Base-by-base conservation (phyloP, 257 asterid genomes). In the Capsicum rhomboideum region DNA sequence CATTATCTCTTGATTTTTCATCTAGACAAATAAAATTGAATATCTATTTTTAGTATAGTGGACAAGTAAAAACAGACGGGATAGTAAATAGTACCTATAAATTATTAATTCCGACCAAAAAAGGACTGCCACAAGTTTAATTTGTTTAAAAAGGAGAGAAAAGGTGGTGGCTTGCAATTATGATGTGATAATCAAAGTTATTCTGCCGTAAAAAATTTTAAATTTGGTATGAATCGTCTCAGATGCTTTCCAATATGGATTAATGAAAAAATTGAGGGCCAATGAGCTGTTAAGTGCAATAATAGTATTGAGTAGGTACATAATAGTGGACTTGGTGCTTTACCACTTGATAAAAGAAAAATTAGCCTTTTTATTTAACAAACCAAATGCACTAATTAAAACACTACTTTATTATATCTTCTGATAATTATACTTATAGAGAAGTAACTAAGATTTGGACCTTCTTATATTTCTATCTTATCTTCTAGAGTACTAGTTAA, bases 321-420 rank as follows among this genome's bases (percentile, higher is more conserved):
- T 37, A 83, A 80, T 83, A 56, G 91, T 87, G 88, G 92, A 87
- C 84, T 85, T 81, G 78, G 81, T 83, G 81, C 85, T 21, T 49
- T 75, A 46, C 85, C 81, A 83, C 81, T 52, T 67, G 34, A 52
- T 28, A 50, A 17, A 28, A 50, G 63, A 50, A 77, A 77, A 77
- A 8, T 4, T 31, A 3, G 1, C 8, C 34, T 77, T 77, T 10
- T 50, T 10, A 50, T 77, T 77, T 75, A 50, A 77, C 46, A 14
- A 77, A 77, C 46, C 64, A 77, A 77, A 74, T 26, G 58, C 82
- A 50, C 63, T 26, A 16, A 4, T 50, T 28, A 9, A 71, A 17
- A 28, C 46, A 75, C 14, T 75, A 75, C 0, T 75, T 75, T 75
- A 49, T 75, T 26, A 49, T 54, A 28, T 77, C 46, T 77, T 9